Evolutionary conservation across 1,284 basidiomycete species (phyloP).

Genomic region (Trametes sp.): DNA sequence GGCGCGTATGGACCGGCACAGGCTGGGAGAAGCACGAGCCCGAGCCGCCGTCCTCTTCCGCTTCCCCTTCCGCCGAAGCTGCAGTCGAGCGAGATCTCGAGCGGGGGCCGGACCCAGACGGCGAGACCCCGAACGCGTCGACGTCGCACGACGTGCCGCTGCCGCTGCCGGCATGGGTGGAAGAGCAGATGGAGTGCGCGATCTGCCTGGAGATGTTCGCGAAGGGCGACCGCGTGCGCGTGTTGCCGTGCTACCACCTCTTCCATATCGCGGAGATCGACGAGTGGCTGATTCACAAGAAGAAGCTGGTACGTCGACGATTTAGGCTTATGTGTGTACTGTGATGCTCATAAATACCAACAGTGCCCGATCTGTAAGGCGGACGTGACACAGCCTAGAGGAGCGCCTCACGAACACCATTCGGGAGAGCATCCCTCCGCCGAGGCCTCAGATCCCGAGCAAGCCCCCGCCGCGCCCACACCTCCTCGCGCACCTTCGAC

Average conservation of each 20-base stretch:
- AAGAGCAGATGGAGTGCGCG: conserved; percentile 81
- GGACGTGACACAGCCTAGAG: conserved; percentile 77
- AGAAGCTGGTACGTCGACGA: conserved; percentile 76
- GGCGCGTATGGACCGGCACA: conserved; percentile 80
- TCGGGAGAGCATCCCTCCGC: conserved; percentile 11
- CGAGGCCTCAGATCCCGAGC: conserved; percentile 3
- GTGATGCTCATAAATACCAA: background rate
- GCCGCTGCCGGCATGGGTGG: conserved; percentile 73
- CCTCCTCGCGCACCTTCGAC: conserved; percentile 17
- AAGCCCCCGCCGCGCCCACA: background rate
- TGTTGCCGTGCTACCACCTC: conserved; percentile 90
- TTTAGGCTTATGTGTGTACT: background rate
- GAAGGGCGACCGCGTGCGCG: conserved; percentile 86
- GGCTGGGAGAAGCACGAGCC: conserved; percentile 79
- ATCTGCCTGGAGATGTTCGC: conserved; percentile 89
- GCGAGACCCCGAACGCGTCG: conserved; percentile 34
- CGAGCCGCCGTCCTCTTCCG: conserved; percentile 23
- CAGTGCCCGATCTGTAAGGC: conserved; percentile 91
- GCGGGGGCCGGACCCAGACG: conserved; percentile 34
- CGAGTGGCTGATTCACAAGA: conserved; percentile 88
- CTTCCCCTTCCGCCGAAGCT: conserved; percentile 36
- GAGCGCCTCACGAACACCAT: conserved; percentile 22
- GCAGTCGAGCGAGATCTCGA: conserved; percentile 39
- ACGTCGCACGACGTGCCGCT: conserved; percentile 39
- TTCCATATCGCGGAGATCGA: conserved; percentile 89